These are phyloP conservation scores for Neopestalotiopsis sp. DNA, from an alignment of 2,329 filamentous ascomycete genomes.

Conservation along the genomic window DNA sequence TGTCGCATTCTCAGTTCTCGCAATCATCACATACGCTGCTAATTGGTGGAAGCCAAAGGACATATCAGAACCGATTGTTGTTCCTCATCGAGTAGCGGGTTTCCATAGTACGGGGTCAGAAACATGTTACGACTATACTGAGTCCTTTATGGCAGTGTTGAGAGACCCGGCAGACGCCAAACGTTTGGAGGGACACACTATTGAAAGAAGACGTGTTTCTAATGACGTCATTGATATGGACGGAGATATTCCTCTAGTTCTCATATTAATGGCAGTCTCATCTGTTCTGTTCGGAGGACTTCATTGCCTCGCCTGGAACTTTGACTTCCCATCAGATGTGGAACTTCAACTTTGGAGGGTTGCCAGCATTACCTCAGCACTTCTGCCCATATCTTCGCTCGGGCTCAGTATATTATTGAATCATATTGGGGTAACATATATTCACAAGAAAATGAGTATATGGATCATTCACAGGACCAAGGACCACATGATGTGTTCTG, in stretches of 20 bases:
- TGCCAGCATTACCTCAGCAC: background rate
- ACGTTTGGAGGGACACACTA: too few species aligned
- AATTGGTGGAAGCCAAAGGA: constrained; percentile 3
- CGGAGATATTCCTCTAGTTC: background rate
- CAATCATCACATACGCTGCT: background rate
- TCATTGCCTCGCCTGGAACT: background rate
- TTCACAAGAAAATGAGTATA: too few species aligned
- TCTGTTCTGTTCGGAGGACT: background rate
- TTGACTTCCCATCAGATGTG: background rate
- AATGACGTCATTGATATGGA: background rate
- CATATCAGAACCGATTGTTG: background rate
- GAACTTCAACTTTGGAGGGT: background rate
- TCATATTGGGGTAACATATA: too few species aligned
- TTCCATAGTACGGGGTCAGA: too few species aligned
- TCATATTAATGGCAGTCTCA: background rate
- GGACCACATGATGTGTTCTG: too few species aligned
- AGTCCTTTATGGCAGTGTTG: too few species aligned
- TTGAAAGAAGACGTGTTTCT: background rate
- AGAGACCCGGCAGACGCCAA: too few species aligned
- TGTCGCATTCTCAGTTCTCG: background rate
- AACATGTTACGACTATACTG: too few species aligned
- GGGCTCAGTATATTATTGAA: too few species aligned
- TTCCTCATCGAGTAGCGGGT: too few species aligned
- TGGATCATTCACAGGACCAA: too few species aligned
- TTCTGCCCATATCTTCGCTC: background rate